These are phyloP conservation scores for Paracoccidioides brasiliensis DNA, from an alignment of 2,329 filamentous ascomycete genomes.

Conservation along the genomic window DNA sequence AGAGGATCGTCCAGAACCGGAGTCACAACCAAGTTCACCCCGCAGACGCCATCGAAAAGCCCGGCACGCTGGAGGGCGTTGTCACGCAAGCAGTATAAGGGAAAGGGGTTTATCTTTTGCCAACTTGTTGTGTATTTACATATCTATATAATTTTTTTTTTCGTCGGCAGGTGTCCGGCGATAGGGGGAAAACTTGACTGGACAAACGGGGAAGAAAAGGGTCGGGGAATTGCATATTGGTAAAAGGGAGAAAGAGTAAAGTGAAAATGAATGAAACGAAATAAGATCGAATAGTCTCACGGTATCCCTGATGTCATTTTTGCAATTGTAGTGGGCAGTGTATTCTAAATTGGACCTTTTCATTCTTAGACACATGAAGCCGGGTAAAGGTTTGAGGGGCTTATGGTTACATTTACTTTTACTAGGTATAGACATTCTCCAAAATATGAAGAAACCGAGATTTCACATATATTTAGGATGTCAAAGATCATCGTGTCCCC, in stretches of 20 bases:
- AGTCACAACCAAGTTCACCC: constrained; percentile 28
- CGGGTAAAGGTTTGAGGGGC: no score
- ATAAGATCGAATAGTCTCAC: neutral
- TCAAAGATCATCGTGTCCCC: no score
- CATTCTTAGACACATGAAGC: no score
- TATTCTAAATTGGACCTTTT: neutral
- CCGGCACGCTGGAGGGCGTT: constrained; percentile 26
- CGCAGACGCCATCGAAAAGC: constrained; percentile 28
- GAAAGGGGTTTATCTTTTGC: neutral
- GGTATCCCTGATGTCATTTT: neutral
- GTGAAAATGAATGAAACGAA: neutral
- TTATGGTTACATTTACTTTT: no score
- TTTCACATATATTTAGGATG: neutral
- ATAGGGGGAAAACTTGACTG: neutral
- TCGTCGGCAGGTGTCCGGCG: neutral
- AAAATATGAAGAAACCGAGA: neutral
- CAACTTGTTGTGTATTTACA: neutral
- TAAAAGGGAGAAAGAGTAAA: neutral
- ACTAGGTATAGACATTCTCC: neutral
- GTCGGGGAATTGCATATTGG: neutral
- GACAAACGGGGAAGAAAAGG: neutral
- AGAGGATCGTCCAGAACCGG: constrained; percentile 34
- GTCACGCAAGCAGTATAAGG: neutral
- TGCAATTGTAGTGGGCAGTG: neutral
- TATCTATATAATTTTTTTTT: neutral